These are phyloP conservation scores for Aspergillus brunneoviolaceus DNA, from an alignment of 2,329 filamentous ascomycete genomes.

Conservation along the genomic window DNA sequence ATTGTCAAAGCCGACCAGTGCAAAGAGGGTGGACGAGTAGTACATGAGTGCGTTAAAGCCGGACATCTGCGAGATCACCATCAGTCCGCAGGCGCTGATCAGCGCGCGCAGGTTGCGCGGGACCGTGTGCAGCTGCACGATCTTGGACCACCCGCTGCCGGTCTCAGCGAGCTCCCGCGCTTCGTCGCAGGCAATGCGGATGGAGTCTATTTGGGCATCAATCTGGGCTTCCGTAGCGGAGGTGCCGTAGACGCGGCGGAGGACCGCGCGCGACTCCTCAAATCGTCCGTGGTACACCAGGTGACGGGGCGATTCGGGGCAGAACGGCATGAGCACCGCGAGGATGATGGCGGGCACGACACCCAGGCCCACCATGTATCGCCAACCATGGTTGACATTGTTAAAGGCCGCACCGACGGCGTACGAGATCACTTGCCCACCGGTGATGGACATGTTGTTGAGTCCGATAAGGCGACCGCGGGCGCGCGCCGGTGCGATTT, in stretches of 20 bases:
- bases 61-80: constrained; percentile 45
- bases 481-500: constrained; percentile 52
- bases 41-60: constrained; percentile 52
- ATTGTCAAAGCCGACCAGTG: constrained; percentile 52
- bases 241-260: constrained; percentile 29
- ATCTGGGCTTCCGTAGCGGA: constrained; percentile 43
- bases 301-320: constrained; percentile 35
- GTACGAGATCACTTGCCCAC: constrained; percentile 45
- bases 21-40: constrained; percentile 46
- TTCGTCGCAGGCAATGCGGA: constrained; percentile 43
- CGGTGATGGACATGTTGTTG: constrained; percentile 50
- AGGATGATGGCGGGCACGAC: constrained; percentile 50
- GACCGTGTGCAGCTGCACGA: constrained; percentile 50
- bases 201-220: constrained; percentile 46
- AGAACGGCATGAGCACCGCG: constrained; percentile 46
- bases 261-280: constrained; percentile 33
- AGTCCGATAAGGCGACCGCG: constrained; percentile 42
- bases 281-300: constrained; percentile 20
- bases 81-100: constrained; percentile 51
- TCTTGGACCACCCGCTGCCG: constrained; percentile 44
- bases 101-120: constrained; percentile 40
- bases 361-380: constrained; percentile 52
- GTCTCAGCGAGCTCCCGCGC: constrained; percentile 41
- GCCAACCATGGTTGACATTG: constrained; percentile 47
- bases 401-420: constrained; percentile 45